phyloP scores from a whole-genome alignment of 2,329 filamentous ascomycete genomes.

The Drechmeria coniospora region DNA sequence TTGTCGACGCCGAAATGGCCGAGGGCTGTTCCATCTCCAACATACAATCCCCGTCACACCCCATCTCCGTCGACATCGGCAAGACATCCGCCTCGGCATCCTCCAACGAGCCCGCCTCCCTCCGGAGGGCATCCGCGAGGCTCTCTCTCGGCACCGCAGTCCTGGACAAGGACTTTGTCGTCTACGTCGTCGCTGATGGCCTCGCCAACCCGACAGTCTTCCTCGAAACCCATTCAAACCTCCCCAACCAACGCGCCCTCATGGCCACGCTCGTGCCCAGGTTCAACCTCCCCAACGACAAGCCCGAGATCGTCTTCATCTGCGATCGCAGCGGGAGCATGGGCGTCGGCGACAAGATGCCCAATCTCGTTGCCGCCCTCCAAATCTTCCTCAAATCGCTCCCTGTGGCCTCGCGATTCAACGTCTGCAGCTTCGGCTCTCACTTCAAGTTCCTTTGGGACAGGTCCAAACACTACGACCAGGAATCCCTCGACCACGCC shows the following conservation, averaged over 20 bases:
- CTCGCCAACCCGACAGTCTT: conserved; percentile 46
- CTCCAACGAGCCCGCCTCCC: conserved; percentile 26
- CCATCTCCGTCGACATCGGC: conserved; percentile 49
- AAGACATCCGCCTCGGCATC: conserved; percentile 26
- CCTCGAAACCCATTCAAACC: conserved; percentile 47
- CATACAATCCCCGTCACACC: conserved; percentile 52
- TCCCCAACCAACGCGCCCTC: conserved; percentile 46
- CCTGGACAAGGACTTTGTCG: conserved; percentile 50
- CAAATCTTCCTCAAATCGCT: conserved; percentile 51
- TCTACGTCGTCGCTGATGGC: conserved; percentile 47
- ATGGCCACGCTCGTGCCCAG: conserved; percentile 59
- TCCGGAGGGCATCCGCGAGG: conserved; percentile 46
- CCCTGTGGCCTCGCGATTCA: conserved; percentile 49
- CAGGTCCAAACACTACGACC: conserved; percentile 29
- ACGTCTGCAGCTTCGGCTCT: conserved; percentile 53
- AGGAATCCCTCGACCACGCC: conserved; percentile 27
- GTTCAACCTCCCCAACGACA: conserved; percentile 41
- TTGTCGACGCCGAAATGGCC: conserved; percentile 29
- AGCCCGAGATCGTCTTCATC: conserved; percentile 53
- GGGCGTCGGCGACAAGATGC: conserved; percentile 29
- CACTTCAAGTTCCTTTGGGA: conserved; percentile 28
- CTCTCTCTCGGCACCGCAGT: conserved; percentile 35
- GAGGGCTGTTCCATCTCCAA: conserved; percentile 40
- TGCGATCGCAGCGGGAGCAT: conserved; percentile 60
- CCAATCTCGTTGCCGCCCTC: conserved; percentile 37